phyloP scores from a whole-genome alignment of 768 basidiomycete genomes.

The Favolaschia claudopus region DNA sequence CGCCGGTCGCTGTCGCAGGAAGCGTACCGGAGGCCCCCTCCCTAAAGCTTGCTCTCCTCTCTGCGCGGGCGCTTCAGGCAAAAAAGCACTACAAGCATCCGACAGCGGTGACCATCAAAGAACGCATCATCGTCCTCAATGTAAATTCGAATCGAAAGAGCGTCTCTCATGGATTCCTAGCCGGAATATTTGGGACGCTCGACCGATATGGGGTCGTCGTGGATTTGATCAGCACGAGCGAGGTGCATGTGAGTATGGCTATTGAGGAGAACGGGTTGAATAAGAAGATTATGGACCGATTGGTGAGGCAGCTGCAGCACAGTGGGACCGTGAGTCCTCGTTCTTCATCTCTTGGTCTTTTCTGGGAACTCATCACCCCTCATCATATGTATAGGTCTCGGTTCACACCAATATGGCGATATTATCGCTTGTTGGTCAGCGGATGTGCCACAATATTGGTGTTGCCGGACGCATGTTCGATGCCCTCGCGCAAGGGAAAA shows the following conservation, averaged over 20 bases:
- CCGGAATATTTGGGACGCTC: slow-evolving; percentile 89
- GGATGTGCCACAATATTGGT: slow-evolving; percentile 96
- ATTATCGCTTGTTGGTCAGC: slow-evolving; percentile 96
- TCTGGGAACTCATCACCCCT: background rate
- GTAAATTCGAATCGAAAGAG: slow-evolving; percentile 96
- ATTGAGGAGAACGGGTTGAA: slow-evolving; percentile 81
- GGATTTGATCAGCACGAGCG: slow-evolving; percentile 95
- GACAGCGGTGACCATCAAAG: slow-evolving; percentile 98
- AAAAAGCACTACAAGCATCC: slow-evolving; percentile 65
- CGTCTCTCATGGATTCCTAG: slow-evolving; percentile 96
- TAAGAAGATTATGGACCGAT: slow-evolving; percentile 71
- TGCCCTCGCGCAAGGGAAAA: slow-evolving; percentile 91
- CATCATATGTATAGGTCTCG: slow-evolving; percentile 65
- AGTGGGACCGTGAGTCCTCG: slow-evolving; percentile 76
- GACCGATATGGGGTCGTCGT: slow-evolving; percentile 95
- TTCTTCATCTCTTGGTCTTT: background rate
- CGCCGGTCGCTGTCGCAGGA: slow-evolving; percentile 33
- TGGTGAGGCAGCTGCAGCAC: slow-evolving; percentile 80
- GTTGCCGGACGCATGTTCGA: slow-evolving; percentile 95
- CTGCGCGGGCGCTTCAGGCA: slow-evolving; percentile 42
- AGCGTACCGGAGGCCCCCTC: slow-evolving; percentile 45
- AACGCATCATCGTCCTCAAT: slow-evolving; percentile 90
- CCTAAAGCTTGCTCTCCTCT: slow-evolving; percentile 36
- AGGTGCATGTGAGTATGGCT: slow-evolving; percentile 99
- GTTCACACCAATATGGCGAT: slow-evolving; percentile 93